Conservation (phyloP, 306 rosid genomes). For the Canavalia gladiata region DNA sequence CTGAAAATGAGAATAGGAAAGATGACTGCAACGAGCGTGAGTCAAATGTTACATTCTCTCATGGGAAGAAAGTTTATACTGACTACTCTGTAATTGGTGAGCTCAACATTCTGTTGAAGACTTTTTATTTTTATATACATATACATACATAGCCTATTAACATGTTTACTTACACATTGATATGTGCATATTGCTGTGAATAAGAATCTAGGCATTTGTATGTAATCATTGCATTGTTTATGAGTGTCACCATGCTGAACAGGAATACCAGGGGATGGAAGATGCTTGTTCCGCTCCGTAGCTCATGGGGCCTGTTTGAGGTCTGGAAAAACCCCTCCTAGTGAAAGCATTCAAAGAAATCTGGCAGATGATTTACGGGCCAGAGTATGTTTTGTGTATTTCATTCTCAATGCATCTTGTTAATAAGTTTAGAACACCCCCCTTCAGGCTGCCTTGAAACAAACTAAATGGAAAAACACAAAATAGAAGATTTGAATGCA, state of each 20-base stretch:
- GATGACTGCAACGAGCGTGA: conserved; percentile 48
- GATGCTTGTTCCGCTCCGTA: conserved; percentile 93
- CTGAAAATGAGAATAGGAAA: conserved; percentile 51
- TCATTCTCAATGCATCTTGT: conserved; percentile 22
- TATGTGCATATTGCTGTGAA: background rate
- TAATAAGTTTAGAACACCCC: conserved; percentile 19
- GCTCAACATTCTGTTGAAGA: conserved; percentile 44
- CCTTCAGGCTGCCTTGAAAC: background rate
- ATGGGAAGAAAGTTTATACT: conserved; percentile 80
- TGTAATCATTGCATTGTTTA: conserved; percentile 24
- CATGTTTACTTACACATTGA: conserved; percentile 7
- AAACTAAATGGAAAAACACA: conserved; percentile 27
- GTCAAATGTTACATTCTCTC: conserved; percentile 61
- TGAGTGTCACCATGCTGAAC: conserved; percentile 45
- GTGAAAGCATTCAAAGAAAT: conserved; percentile 71
- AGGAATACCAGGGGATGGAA: conserved; percentile 99
- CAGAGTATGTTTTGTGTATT: conserved; percentile 59
- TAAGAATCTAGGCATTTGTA: conserved; percentile 4
- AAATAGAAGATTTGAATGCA: conserved; percentile 16
- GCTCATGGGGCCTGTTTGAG: conserved; percentile 87
- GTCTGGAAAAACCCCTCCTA: conserved; percentile 81
- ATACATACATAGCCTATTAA: conserved; percentile 10
- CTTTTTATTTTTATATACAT: background rate
- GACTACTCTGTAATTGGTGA: conserved; percentile 89
- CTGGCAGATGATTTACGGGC: conserved; percentile 83